A percentile compares a stretch with the other conserved stretches of the same genome.
Evolutionary conservation across 257 asterid species (phyloP).

Genomic region (Capsicum chinense): DNA sequence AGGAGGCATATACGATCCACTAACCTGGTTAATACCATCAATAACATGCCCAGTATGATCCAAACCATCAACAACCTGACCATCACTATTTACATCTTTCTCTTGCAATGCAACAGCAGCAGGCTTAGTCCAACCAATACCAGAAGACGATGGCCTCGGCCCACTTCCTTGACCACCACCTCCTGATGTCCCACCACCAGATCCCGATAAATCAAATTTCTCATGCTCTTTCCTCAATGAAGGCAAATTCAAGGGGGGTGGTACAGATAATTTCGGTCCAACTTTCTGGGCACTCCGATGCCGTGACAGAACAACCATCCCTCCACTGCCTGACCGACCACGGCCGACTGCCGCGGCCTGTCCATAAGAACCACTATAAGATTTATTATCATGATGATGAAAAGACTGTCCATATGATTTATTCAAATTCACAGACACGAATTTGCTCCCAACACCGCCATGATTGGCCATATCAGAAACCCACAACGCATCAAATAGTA

Average conservation of each 20-base stretch:
- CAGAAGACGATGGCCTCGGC: constrained; percentile 75
- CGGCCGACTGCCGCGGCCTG: constrained; percentile 52
- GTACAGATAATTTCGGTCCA: constrained; percentile 82
- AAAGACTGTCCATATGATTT: constrained; percentile 83
- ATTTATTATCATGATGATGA: constrained; percentile 54
- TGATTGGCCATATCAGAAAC: constrained; percentile 82
- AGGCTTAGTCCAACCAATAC: constrained; percentile 94
- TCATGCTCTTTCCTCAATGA: constrained; percentile 95
- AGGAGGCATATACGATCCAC: constrained; percentile 78
- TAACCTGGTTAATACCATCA: constrained; percentile 49
- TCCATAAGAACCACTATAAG: constrained; percentile 65
- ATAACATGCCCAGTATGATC: constrained; percentile 40
- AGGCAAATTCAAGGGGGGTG: constrained; percentile 96
- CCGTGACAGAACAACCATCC: constrained; percentile 90
- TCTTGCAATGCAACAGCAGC: constrained; percentile 47
- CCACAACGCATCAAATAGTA: constrained; percentile 75
- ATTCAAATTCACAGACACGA: constrained; percentile 78
- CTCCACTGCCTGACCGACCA: constrained; percentile 62
- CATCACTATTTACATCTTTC: constrained; percentile 50
- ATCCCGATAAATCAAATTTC: constrained; percentile 66
- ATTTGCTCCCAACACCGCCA: constrained; percentile 69
- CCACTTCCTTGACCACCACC: constrained; percentile 74
- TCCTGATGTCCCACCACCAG: constrained; percentile 57
- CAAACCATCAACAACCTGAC: constrained; percentile 44
- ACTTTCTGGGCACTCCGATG: constrained; percentile 61